Conservation (phyloP, 139 green algal species). For the Desmodesmus armatus region DNA sequence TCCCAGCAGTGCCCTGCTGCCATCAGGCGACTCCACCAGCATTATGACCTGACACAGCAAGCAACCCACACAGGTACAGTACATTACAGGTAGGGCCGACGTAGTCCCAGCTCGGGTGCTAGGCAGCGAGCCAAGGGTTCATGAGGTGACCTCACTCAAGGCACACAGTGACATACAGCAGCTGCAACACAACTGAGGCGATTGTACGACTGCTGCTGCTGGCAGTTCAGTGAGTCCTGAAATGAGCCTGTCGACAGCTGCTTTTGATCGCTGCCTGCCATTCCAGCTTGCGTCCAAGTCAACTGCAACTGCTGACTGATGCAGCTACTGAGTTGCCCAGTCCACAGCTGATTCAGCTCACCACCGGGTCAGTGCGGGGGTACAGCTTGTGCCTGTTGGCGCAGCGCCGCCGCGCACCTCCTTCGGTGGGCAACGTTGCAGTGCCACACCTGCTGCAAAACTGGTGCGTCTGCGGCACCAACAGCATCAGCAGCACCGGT, state of each 20-base stretch:
- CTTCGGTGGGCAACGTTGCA: conserved; percentile 61
- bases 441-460: conserved; percentile 79
- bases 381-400: conserved; percentile 73
- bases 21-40: conserved; percentile 81
- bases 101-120: neutral
- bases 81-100: neutral
- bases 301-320: too few species aligned
- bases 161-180: too few species aligned
- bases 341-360: too few species aligned
- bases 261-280: too few species aligned
- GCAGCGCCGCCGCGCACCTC: conserved; percentile 75
- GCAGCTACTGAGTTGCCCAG: too few species aligned
- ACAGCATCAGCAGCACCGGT: neutral
- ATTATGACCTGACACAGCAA: conserved; percentile 86
- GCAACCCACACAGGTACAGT: neutral
- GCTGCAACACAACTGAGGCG: too few species aligned
- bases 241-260: too few species aligned
- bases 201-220: too few species aligned
- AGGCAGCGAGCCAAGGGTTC: neutral
- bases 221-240: too few species aligned
- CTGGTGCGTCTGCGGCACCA: conserved; percentile 56
- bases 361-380: conserved; percentile 86
- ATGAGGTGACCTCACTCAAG: too few species aligned
- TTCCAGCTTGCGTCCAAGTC: too few species aligned
- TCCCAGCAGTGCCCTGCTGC: conserved; percentile 74